Percentiles rank a stretch among this genome's conserved stretches.
Conservation (phyloP, 805 yeast species). For the Allodekkera sacchari region DNA sequence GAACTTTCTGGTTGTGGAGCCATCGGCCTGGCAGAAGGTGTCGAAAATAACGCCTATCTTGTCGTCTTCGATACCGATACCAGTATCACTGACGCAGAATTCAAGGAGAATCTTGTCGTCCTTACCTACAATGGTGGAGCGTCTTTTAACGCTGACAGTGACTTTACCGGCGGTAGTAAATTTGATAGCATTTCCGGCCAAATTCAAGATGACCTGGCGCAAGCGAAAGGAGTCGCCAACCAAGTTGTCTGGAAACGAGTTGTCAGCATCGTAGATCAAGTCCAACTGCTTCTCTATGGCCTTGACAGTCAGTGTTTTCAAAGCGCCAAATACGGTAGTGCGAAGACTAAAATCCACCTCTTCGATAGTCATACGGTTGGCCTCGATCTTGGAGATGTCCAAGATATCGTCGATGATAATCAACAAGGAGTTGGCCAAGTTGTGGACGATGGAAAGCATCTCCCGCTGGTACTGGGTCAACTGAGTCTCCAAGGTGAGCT, state of each 20-base stretch:
- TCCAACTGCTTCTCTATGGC: constrained; percentile 82
- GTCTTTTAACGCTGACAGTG: constrained; percentile 61
- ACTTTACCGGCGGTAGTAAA: constrained; percentile 81
- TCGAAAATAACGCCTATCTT: constrained; percentile 80
- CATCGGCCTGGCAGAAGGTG: constrained; percentile 90
- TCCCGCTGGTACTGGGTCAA: constrained; percentile 87
- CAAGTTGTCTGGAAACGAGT: constrained; percentile 78
- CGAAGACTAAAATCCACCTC: constrained; percentile 79
- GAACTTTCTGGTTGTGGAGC: constrained; percentile 84
- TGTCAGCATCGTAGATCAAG: constrained; percentile 72
- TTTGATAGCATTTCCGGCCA: constrained; percentile 86
- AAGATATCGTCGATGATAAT: constrained; percentile 85
- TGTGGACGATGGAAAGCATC: constrained; percentile 84
- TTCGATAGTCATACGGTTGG: constrained; percentile 88
- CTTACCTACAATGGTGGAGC: constrained; percentile 37
- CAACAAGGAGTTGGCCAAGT: constrained; percentile 73
- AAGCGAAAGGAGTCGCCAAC: constrained; percentile 86
- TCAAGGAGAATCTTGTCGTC: constrained; percentile 50
- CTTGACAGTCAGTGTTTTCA: constrained; percentile 82
- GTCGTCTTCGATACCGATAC: constrained; percentile 83
- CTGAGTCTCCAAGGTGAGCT: constrained; percentile 79
- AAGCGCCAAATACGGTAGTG: constrained; percentile 84
- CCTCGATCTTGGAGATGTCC: constrained; percentile 90
- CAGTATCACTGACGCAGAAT: constrained; percentile 84
- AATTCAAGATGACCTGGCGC: constrained; percentile 77